phyloP scores from a whole-genome alignment of 2,329 filamentous ascomycete species.

The Cylindrodendrum hubeiense region DNA sequence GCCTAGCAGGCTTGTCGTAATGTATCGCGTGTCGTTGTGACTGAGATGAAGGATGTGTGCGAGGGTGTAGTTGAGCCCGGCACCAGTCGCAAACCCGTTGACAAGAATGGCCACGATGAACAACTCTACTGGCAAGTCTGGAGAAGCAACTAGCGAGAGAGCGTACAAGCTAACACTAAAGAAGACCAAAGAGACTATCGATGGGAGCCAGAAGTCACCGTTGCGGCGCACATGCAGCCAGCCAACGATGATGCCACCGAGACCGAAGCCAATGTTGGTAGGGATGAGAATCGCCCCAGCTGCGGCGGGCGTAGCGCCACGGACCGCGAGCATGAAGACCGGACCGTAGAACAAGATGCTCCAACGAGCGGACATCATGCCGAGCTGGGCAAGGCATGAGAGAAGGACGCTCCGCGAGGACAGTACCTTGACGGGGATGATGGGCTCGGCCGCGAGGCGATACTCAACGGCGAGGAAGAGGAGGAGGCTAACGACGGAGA shows the following conservation, averaged over 20 bases:
- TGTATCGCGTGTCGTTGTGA: conserved; percentile 74
- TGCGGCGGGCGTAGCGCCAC: conserved; percentile 75
- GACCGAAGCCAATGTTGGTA: conserved; percentile 83
- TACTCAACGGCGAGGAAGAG: conserved; percentile 74
- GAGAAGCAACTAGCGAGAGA: conserved; percentile 67
- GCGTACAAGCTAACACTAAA: conserved; percentile 72
- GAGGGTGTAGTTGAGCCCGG: conserved; percentile 82
- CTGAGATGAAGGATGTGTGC: conserved; percentile 84
- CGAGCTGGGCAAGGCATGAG: conserved; percentile 79
- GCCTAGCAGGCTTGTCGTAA: conserved; percentile 80
- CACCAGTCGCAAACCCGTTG: conserved; percentile 81
- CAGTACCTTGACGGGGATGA: conserved; percentile 80
- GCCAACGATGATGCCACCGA: conserved; percentile 80
- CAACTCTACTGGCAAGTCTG: conserved; percentile 60
- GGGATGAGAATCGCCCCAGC: conserved; percentile 84
- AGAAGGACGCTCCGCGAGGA: conserved; percentile 77
- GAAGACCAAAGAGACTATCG: conserved; percentile 68
- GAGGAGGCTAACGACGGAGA: conserved; percentile 65
- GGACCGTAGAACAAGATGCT: conserved; percentile 84
- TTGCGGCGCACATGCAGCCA: conserved; percentile 80
- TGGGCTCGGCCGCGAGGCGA: conserved; percentile 73
- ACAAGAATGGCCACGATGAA: conserved; percentile 73
- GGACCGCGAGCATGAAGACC: conserved; percentile 82
- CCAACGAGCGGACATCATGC: conserved; percentile 87
- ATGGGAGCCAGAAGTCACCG: conserved; percentile 79